phyloP scores from a whole-genome alignment of 1,284 basidiomycete species.

The Agaricales sp. region DNA sequence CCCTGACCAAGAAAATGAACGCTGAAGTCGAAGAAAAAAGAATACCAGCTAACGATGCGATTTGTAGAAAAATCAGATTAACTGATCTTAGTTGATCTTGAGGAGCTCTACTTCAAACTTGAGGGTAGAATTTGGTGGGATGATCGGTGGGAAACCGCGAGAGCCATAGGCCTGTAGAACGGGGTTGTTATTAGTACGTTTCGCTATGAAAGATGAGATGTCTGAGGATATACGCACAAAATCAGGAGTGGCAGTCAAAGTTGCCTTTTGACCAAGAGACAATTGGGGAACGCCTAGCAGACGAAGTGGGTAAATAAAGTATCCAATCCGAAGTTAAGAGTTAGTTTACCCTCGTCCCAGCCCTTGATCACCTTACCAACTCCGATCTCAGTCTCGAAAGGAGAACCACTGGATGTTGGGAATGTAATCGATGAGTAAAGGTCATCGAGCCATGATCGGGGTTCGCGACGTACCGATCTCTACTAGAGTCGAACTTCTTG shows the following conservation, averaged over 20 bases:
- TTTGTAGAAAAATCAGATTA: no score
- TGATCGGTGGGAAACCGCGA: conserved; percentile 55
- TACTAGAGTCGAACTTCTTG: conserved; percentile 15
- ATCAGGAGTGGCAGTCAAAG: conserved; percentile 55
- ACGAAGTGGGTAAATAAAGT: conserved; percentile 11
- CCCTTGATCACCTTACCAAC: conserved; percentile 79
- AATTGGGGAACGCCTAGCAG: conserved; percentile 60
- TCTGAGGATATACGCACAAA: conserved; percentile 59
- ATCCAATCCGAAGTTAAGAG: conserved; percentile 18
- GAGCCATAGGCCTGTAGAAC: conserved; percentile 35
- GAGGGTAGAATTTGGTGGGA: conserved; percentile 50
- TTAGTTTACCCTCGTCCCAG: conserved; percentile 91
- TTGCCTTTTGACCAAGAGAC: conserved; percentile 71
- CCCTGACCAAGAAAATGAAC: no score
- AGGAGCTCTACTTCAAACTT: conserved; percentile 59
- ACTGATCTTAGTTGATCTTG: conserved; percentile 30
- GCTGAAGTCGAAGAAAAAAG: no score
- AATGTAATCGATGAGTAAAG: conserved; percentile 1
- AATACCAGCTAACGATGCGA: no score
- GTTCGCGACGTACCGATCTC: conserved; percentile 14
- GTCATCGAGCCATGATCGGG: no score
- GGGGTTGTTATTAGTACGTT: neutral
- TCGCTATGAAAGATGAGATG: neutral
- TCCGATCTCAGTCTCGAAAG: conserved; percentile 74
- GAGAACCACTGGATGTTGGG: conserved; percentile 26